Conservation (phyloP, 768 basidiomycete genomes). For the Infundibulicybe gibba region DNA sequence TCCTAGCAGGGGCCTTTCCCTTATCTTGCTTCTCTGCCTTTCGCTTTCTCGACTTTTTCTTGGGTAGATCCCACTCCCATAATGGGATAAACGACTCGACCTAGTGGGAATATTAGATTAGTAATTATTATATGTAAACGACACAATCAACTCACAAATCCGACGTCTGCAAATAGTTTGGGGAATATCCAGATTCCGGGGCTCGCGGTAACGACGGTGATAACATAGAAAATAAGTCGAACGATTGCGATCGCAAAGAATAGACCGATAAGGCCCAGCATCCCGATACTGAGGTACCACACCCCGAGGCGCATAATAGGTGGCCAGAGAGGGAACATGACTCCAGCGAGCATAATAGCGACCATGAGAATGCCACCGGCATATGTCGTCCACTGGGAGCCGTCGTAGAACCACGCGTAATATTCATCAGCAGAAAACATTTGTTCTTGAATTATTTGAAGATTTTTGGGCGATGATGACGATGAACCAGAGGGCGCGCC, state of each 20-base stretch:
- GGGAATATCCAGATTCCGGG: constrained; percentile 99
- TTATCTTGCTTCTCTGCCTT: constrained; percentile 46
- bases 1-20: constrained; percentile 39
- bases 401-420: constrained; percentile 97
- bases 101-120: constrained; percentile 37
- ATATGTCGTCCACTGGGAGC: constrained; percentile 91
- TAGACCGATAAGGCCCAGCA: constrained; percentile 83
- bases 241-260: constrained; percentile 92
- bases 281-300: constrained; percentile 89
- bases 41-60: constrained; percentile 70
- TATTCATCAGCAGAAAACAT: constrained; percentile 76
- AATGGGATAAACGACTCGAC: constrained; percentile 95
- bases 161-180: constrained; percentile 95
- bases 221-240: constrained; percentile 88
- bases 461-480: constrained; percentile 71
- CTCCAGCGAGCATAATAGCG: constrained; percentile 87
- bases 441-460: constrained; percentile 81
- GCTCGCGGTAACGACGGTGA: constrained; percentile 80
- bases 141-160: constrained; percentile 71
- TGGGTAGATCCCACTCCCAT: constrained; percentile 95
- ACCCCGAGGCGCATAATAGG: constrained; percentile 88
- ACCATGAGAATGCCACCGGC: constrained; percentile 91
- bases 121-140: not conserved
- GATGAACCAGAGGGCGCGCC: constrained; percentile 62
- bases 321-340: constrained; percentile 99